Evolutionary conservation across 2,329 filamentous ascomycete genomes (phyloP).

Genomic region (Aspergillus brunneoviolaceus): DNA sequence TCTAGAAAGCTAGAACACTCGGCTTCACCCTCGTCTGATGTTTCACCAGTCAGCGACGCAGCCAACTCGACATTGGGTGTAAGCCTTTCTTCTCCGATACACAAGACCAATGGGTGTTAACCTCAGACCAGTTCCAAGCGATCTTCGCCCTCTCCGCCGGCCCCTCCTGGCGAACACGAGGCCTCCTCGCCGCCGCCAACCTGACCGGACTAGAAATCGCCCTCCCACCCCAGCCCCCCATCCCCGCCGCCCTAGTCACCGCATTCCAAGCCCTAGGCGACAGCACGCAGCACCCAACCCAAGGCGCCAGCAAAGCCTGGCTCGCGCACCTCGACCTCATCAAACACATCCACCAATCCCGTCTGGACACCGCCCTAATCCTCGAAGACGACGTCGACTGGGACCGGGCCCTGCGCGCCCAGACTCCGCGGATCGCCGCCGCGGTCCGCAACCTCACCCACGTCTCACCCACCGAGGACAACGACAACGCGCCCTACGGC

Average conservation of each 20-base stretch:
- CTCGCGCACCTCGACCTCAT: constrained; percentile 42
- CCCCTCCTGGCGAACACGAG: constrained; percentile 39
- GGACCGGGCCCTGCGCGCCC: constrained; percentile 35
- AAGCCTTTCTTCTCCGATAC: not conserved
- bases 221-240: constrained; percentile 35
- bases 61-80: constrained; percentile 13
- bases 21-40: not conserved
- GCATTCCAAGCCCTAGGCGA: constrained; percentile 29
- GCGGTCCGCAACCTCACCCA: constrained; percentile 29
- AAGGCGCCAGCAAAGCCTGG: constrained; percentile 40
- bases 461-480: not conserved
- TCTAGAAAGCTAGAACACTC: too few relatives aligned
- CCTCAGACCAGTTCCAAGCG: constrained; percentile 21
- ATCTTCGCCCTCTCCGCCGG: constrained; percentile 34
- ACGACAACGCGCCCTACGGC: constrained; percentile 27
- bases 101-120: too few relatives aligned
- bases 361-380: constrained; percentile 43
- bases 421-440: constrained; percentile 31
- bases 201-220: constrained; percentile 33
- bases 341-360: constrained; percentile 21
- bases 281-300: constrained; percentile 11
- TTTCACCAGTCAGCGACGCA: not conserved
- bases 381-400: constrained; percentile 46
- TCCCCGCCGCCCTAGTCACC: constrained; percentile 27
- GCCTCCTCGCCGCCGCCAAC: constrained; percentile 35